These are phyloP conservation scores for Aspergillus costaricaensis DNA, from an alignment of 2,329 filamentous ascomycete species.

Conservation along the genomic window DNA sequence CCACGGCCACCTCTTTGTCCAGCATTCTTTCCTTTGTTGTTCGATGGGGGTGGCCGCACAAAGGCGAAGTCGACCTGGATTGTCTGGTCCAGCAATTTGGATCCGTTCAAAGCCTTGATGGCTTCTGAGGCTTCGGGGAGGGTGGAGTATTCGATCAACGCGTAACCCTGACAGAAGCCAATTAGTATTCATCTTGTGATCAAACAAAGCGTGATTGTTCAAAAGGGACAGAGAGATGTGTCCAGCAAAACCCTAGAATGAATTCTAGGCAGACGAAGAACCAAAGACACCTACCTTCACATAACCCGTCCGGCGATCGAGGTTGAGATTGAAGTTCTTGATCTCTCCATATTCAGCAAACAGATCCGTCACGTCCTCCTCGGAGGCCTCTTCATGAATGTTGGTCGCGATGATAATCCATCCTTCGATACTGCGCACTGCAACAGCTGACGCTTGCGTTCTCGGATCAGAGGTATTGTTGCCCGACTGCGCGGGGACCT, in stretches of 20 bases:
- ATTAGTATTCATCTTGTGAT: conserved; percentile 17
- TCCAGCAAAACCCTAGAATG: background rate
- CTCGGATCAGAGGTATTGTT: conserved; percentile 42
- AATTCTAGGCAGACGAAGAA: background rate
- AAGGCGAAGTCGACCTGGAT: conserved; percentile 67
- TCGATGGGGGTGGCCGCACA: conserved; percentile 59
- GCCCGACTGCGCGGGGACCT: conserved; percentile 30
- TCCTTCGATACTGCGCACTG: conserved; percentile 68
- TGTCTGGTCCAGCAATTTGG: conserved; percentile 67
- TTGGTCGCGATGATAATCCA: conserved; percentile 72
- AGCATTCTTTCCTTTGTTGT: conserved; percentile 47
- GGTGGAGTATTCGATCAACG: conserved; percentile 66
- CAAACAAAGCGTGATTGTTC: too few species aligned
- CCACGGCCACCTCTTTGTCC: conserved; percentile 46
- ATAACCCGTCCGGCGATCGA: conserved; percentile 67
- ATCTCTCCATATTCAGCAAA: conserved; percentile 69
- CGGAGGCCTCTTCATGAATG: conserved; percentile 67
- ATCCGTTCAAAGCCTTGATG: conserved; percentile 61
- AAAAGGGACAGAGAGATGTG: background rate
- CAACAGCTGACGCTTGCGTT: conserved; percentile 51
- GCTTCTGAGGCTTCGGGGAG: conserved; percentile 64
- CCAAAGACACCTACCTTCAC: conserved; percentile 58
- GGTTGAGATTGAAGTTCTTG: conserved; percentile 67
- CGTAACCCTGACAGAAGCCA: conserved; percentile 57
- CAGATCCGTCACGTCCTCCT: conserved; percentile 66